Conservation (phyloP, 2,329 filamentous ascomycete species). For the Didymellaceae sp. region DNA sequence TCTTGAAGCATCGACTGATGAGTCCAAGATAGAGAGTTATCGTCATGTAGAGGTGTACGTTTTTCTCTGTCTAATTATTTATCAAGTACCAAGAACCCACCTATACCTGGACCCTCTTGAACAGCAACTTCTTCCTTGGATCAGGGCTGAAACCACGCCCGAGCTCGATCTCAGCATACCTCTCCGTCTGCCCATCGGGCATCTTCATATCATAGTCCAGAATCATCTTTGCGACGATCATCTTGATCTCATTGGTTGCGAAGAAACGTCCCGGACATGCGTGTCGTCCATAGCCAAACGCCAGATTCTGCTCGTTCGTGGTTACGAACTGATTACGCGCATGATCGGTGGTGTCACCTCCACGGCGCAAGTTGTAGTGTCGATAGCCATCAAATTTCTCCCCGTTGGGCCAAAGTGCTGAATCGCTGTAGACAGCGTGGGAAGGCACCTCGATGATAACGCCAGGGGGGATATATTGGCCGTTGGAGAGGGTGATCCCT, state of each 20-base stretch:
- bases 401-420: slow-evolving; percentile 27
- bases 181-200: slow-evolving; percentile 23
- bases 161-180: slow-evolving; percentile 24
- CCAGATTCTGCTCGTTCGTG: slow-evolving; percentile 32
- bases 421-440: slow-evolving; percentile 37
- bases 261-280: slow-evolving; percentile 46
- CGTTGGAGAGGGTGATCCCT: slow-evolving; percentile 61
- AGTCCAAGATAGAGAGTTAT: no score
- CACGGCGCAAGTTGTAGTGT: slow-evolving; percentile 37
- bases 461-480: slow-evolving; percentile 54
- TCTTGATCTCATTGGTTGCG: slow-evolving; percentile 44
- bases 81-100: no score
- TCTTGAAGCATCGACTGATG: no score
- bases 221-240: slow-evolving; percentile 37
- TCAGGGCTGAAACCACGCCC: slow-evolving; percentile 20
- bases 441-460: slow-evolving; percentile 41
- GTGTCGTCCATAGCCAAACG: slow-evolving; percentile 42
- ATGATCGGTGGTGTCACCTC: slow-evolving; percentile 28
- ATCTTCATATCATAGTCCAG: slow-evolving; percentile 39
- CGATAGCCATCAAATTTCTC: slow-evolving; percentile 43
- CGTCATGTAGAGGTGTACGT: no score
- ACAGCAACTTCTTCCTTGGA: slow-evolving; percentile 24
- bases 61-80: no score
- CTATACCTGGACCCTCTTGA: slow-evolving; percentile 25
- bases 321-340: slow-evolving; percentile 44